Conservation (phyloP, 2,329 filamentous ascomycete genomes). For the Chaetomium olivaceum region DNA sequence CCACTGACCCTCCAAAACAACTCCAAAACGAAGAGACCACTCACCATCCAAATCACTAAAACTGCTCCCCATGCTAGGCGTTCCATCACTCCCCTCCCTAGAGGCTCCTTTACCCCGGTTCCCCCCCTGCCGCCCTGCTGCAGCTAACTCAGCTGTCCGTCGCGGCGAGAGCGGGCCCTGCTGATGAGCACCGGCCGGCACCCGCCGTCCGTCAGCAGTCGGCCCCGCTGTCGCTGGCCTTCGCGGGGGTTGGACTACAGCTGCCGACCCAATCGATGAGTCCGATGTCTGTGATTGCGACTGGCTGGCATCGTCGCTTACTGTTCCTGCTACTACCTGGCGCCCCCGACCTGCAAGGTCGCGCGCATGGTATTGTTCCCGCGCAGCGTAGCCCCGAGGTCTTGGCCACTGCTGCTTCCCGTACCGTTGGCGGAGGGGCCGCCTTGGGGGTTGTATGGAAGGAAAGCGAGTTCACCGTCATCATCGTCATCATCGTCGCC, state of each 20-base stretch:
- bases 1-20: background rate
- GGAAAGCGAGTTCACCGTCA: slow-evolving; percentile 57
- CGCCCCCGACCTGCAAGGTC: slow-evolving; percentile 14
- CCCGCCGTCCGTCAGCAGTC: background rate
- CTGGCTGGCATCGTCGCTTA: slow-evolving; percentile 37
- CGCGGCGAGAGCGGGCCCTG: slow-evolving; percentile 58
- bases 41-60: slow-evolving; percentile 81
- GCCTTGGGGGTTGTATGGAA: slow-evolving; percentile 42
- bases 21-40: slow-evolving; percentile 21
- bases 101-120: slow-evolving; percentile 53
- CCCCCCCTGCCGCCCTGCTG: slow-evolving; percentile 48
- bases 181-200: slow-evolving; percentile 27
- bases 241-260: slow-evolving; percentile 38
- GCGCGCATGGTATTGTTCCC: slow-evolving; percentile 43
- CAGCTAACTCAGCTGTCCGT: slow-evolving; percentile 59
- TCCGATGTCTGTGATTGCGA: slow-evolving; percentile 57
- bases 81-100: slow-evolving; percentile 68
- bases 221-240: slow-evolving; percentile 33
- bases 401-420: slow-evolving; percentile 36
- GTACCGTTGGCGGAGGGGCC: background rate
- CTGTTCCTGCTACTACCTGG: background rate
- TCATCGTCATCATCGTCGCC: slow-evolving; percentile 55
- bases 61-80: slow-evolving; percentile 79
- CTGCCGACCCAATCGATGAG: slow-evolving; percentile 59
- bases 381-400: slow-evolving; percentile 55